Conservation (phyloP, 2,329 filamentous ascomycete genomes). For the Fusarium abutilonis region DNA sequence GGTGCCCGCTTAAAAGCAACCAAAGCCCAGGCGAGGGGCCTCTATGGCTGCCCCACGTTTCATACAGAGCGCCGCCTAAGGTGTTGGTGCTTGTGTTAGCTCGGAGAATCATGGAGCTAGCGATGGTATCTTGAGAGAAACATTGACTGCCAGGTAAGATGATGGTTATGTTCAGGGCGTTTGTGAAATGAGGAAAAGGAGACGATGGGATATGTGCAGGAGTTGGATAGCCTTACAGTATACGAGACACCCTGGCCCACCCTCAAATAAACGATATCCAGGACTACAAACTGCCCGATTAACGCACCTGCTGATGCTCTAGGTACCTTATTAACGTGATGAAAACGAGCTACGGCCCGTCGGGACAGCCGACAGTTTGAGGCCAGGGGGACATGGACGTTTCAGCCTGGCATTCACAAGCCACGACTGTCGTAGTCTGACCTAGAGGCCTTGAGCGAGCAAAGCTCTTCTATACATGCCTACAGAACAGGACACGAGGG, state of each 20-base stretch:
- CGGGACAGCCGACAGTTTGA: conserved; percentile 19
- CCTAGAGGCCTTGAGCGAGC: conserved; percentile 11
- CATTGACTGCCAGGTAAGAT: neutral
- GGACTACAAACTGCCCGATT: too few species aligned
- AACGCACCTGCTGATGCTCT: too few species aligned
- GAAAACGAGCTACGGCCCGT: conserved; percentile 10
- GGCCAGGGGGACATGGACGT: conserved; percentile 15
- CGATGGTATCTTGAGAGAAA: neutral
- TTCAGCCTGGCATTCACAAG: conserved; percentile 39
- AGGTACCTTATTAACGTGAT: neutral
- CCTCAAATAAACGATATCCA: too few species aligned
- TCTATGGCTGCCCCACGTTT: conserved; percentile 19
- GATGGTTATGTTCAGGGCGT: neutral
- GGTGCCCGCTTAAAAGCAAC: neutral
- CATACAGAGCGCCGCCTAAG: conserved; percentile 9
- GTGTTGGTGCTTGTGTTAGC: conserved; percentile 9
- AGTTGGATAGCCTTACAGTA: too few species aligned
- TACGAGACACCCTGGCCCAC: too few species aligned
- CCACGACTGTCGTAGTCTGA: conserved; percentile 12
- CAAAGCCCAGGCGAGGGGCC: conserved; percentile 1
- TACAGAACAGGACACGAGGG: conserved; percentile 22
- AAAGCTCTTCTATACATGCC: conserved; percentile 5
- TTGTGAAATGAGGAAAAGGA: neutral
- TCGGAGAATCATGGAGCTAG: conserved; percentile 4
- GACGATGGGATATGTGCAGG: too few species aligned